Percentiles rank a stretch among this genome's conserved stretches.
phyloP scores from a whole-genome alignment of 1,139 yeast species.

The Magnusiomyces suaveolens region DNA sequence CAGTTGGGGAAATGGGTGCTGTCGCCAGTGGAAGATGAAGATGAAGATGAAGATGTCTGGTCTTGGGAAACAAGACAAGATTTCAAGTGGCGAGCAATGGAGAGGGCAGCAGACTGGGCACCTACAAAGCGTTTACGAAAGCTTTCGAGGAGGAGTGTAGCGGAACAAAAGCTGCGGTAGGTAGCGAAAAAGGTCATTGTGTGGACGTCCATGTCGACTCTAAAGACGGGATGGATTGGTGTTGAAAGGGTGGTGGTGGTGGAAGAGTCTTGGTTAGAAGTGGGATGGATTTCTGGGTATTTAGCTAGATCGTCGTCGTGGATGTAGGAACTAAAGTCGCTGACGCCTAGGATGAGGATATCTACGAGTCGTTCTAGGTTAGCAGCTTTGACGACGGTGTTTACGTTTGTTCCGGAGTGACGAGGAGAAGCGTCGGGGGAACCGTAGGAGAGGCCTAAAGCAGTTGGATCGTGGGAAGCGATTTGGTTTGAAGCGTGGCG shows the following conservation, averaged over 20 bases:
- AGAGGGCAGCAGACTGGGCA: slow-evolving; percentile 49
- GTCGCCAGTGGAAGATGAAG: neutral
- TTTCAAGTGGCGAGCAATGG: slow-evolving; percentile 30
- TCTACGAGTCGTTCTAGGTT: slow-evolving; percentile 47
- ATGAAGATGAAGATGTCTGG: too few species aligned
- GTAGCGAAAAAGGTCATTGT: slow-evolving; percentile 59
- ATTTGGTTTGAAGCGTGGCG: slow-evolving; percentile 29
- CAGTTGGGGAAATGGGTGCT: slow-evolving; percentile 35
- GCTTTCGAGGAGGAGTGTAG: slow-evolving; percentile 41
- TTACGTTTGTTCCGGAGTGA: slow-evolving; percentile 16
- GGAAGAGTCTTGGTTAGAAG: neutral
- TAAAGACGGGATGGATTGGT: slow-evolving; percentile 20
- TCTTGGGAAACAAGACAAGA: neutral
- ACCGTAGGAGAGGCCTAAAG: slow-evolving; percentile 17
- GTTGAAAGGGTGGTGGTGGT: neutral
- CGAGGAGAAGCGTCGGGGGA: slow-evolving; percentile 6
- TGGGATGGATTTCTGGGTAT: neutral
- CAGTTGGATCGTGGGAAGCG: slow-evolving; percentile 4
- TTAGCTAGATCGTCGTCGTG: slow-evolving; percentile 31
- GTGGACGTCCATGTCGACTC: slow-evolving; percentile 51
- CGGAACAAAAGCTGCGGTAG: slow-evolving; percentile 53
- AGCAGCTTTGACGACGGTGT: slow-evolving; percentile 51
- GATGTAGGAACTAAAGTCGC: slow-evolving; percentile 45
- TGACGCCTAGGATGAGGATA: slow-evolving; percentile 51
- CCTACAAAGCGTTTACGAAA: slow-evolving; percentile 47